Conservation (phyloP, 179 eudicot genomes). For the Beta corolliflora region DNA sequence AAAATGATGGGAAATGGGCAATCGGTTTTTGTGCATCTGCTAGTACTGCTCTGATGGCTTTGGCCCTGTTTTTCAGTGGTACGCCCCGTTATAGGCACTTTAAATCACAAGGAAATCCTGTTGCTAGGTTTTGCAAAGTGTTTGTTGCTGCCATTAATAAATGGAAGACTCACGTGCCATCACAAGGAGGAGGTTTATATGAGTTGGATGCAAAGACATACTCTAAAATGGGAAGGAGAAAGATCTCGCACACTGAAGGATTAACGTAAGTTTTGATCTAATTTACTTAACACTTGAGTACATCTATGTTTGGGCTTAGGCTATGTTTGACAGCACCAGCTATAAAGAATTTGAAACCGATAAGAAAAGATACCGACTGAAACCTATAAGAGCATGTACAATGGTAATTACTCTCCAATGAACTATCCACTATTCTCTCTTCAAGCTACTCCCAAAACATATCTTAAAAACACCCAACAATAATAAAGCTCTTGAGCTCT, state of each 20-base stretch:
- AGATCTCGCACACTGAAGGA: slow-evolving; percentile 62
- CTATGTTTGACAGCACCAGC: too few species aligned
- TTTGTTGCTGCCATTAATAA: slow-evolving; percentile 39
- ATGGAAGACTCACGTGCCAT: slow-evolving; percentile 29
- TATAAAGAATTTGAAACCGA: too few species aligned
- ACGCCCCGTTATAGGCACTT: slow-evolving; percentile 41
- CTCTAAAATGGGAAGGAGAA: slow-evolving; percentile 41
- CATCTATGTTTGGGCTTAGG: too few species aligned
- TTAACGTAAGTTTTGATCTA: slow-evolving; percentile 47
- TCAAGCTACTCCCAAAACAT: too few species aligned
- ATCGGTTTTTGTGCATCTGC: slow-evolving; percentile 46
- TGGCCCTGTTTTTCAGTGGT: slow-evolving; percentile 39
- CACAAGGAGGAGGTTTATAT: slow-evolving; percentile 29
- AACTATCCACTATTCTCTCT: too few species aligned
- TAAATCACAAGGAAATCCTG: slow-evolving; percentile 43
- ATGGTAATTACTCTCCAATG: too few species aligned
- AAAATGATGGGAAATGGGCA: slow-evolving; percentile 47
- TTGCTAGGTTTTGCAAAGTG: slow-evolving; percentile 42
- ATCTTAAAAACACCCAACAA: too few species aligned
- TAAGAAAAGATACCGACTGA: too few species aligned
- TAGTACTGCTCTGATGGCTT: slow-evolving; percentile 36
- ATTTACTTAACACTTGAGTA: not conserved
- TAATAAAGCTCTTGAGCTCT: too few species aligned
- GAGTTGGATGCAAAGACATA: slow-evolving; percentile 45
- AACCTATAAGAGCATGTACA: too few species aligned